phyloP scores from a whole-genome alignment of 768 basidiomycete genomes.

The Astraeus odoratus region DNA sequence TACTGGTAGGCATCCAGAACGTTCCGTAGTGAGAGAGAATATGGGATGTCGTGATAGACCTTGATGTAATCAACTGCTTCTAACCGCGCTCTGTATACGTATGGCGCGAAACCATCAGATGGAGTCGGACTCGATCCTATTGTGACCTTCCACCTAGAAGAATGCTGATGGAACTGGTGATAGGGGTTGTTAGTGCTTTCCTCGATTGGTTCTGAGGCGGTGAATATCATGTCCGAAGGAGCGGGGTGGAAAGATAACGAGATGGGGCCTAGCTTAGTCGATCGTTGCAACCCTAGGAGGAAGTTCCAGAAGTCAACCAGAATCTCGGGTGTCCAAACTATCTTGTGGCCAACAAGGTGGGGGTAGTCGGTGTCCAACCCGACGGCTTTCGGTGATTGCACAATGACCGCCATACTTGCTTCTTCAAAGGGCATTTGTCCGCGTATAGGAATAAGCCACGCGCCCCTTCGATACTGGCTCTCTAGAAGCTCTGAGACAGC shows the following conservation, averaged over 20 bases:
- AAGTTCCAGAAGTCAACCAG: slow-evolving; percentile 45
- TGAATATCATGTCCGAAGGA: slow-evolving; percentile 7
- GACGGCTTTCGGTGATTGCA: slow-evolving; percentile 20
- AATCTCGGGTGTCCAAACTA: slow-evolving; percentile 42
- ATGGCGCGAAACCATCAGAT: slow-evolving; percentile 8
- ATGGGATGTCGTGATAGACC: slow-evolving; percentile 48
- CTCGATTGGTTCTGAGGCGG: slow-evolving; percentile 14
- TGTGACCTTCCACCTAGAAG: slow-evolving; percentile 5
- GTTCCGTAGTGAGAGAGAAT: slow-evolving; percentile 42
- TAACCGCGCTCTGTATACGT: slow-evolving; percentile 18
- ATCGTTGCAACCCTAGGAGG: slow-evolving; percentile 34
- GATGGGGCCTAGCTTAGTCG: slow-evolving; percentile 35
- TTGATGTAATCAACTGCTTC: slow-evolving; percentile 45
- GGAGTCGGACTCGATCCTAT: background rate
- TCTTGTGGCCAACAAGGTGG: slow-evolving; percentile 12
- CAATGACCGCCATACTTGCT: slow-evolving; percentile 37
- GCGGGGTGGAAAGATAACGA: slow-evolving; percentile 44
- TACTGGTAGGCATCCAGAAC: slow-evolving; percentile 47
- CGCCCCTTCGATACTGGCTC: slow-evolving; percentile 33
- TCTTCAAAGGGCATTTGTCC: slow-evolving; percentile 44
- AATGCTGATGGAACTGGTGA: slow-evolving; percentile 10
- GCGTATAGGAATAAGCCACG: slow-evolving; percentile 55
- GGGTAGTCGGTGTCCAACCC: background rate
- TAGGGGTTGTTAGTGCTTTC: slow-evolving; percentile 19
- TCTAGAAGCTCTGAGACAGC: slow-evolving; percentile 22